These are phyloP conservation scores for Sporothrix phasma DNA, from an alignment of 2,329 filamentous ascomycete genomes.

Conservation along the genomic window DNA sequence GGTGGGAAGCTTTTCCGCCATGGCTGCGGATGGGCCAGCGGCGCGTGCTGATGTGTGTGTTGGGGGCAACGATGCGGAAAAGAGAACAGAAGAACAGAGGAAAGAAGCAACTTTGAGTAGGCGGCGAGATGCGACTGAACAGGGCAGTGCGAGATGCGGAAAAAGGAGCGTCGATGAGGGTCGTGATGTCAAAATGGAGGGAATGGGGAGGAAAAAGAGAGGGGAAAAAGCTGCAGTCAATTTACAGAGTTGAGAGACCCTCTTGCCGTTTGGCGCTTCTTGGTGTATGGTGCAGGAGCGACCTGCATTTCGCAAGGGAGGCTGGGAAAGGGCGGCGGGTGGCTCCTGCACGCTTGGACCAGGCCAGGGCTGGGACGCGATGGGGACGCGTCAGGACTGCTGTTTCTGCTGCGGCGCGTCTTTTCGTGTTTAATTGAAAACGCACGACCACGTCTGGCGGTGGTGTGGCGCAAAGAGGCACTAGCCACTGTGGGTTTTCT, in stretches of 20 bases:
- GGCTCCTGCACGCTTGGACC: conserved; percentile 10
- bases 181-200: conserved; percentile 8
- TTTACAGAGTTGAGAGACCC: conserved; percentile 1
- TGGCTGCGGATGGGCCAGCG: conserved; percentile 30
- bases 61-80: not conserved
- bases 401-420: conserved; percentile 12
- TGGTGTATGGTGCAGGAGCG: not conserved
- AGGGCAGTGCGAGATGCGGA: not conserved
- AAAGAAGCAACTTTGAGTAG: not conserved
- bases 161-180: not conserved
- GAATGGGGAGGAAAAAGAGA: not conserved
- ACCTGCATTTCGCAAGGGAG: conserved; percentile 12
- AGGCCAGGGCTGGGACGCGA: conserved; percentile 8
- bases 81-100: not conserved
- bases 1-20: conserved; percentile 65
- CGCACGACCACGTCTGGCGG: conserved; percentile 1
- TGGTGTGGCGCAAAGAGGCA: conserved; percentile 7
- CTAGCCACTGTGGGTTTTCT: conserved; percentile 10
- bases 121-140: not conserved
- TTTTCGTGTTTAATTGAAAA: conserved; percentile 21
- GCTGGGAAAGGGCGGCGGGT: conserved; percentile 17
- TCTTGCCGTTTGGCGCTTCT: not conserved
- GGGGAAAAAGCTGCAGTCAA: conserved; percentile 7
- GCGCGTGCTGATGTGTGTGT: conserved; percentile 1
- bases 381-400: conserved; percentile 13